Evolutionary conservation across 345 rosid species (phyloP).

Genomic region (Pistacia atlantica): DNA sequence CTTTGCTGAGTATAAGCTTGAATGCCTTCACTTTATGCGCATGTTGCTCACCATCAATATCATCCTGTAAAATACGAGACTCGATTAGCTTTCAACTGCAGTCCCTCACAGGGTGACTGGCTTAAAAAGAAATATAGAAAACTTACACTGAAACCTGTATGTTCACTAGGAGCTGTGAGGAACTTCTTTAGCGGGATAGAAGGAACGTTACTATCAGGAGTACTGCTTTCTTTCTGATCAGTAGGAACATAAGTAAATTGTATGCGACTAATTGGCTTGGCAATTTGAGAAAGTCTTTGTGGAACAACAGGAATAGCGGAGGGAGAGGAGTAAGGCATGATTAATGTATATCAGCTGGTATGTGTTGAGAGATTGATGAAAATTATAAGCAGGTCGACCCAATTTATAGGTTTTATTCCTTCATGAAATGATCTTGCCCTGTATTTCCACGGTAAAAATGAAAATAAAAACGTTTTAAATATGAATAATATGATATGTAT

Average conservation of each 20-base stretch:
- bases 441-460: too few relatives aligned
- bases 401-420: too few relatives aligned
- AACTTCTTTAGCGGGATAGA: not conserved
- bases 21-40: conserved; percentile 1
- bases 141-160: not conserved
- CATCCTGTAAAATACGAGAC: not conserved
- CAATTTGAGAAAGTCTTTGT: not conserved
- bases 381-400: too few relatives aligned
- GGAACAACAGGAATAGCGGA: not conserved
- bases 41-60: not conserved
- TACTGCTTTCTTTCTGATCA: not conserved
- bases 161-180: not conserved
- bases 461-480: too few relatives aligned
- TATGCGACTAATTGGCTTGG: not conserved
- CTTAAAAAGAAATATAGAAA: not conserved
- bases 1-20: not conserved
- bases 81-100: not conserved
- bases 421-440: too few relatives aligned
- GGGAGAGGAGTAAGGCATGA: not conserved
- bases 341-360: too few relatives aligned
- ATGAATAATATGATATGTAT: too few relatives aligned
- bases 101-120: not conserved
- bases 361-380: too few relatives aligned
- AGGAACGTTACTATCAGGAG: not conserved
- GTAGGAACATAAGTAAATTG: not conserved